Percentiles rank a stretch among this genome's conserved stretches.
phyloP scores from a whole-genome alignment of 108 stramenopile species.

The Cylindrotheca closterium region DNA sequence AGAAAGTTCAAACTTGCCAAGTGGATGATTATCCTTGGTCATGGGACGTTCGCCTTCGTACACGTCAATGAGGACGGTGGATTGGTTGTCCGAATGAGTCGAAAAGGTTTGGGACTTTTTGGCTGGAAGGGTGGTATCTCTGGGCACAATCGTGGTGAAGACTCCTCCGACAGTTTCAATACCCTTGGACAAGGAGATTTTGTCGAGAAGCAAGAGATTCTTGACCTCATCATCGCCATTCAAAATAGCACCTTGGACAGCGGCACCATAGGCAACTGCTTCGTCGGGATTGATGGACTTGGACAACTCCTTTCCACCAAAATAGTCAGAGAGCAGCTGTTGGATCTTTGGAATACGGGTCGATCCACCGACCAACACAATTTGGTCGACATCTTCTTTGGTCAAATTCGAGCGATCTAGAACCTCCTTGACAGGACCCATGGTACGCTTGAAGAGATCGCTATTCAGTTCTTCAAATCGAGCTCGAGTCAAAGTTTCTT shows the following conservation, averaged over 20 bases:
- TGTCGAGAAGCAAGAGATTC: slow-evolving; percentile 91
- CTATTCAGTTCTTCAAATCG: slow-evolving; percentile 97
- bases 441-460: slow-evolving; percentile 96
- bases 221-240: slow-evolving; percentile 54
- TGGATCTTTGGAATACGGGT: slow-evolving; percentile 97
- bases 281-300: slow-evolving; percentile 97
- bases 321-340: slow-evolving; percentile 89
- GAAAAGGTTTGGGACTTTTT: slow-evolving; percentile 92
- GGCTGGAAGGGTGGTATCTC: slow-evolving; percentile 87
- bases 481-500: slow-evolving; percentile 92
- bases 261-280: slow-evolving; percentile 96
- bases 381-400: slow-evolving; percentile 92
- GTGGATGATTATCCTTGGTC: slow-evolving; percentile 93
- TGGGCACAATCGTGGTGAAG: slow-evolving; percentile 83
- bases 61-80: slow-evolving; percentile 89
- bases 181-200: slow-evolving; percentile 92
- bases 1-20: slow-evolving; percentile 94
- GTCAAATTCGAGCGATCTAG: slow-evolving; percentile 87
- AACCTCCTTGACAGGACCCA: slow-evolving; percentile 89
- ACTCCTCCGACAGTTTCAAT: slow-evolving; percentile 93
- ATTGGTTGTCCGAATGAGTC: slow-evolving; percentile 94
- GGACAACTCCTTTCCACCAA: slow-evolving; percentile 93
- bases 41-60: slow-evolving; percentile 97
- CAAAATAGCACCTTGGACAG: slow-evolving; percentile 92
- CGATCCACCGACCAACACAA: slow-evolving; percentile 95